These are phyloP conservation scores for Phoma sp. DNA, from an alignment of 2,329 filamentous ascomycete genomes.

Conservation along the genomic window DNA sequence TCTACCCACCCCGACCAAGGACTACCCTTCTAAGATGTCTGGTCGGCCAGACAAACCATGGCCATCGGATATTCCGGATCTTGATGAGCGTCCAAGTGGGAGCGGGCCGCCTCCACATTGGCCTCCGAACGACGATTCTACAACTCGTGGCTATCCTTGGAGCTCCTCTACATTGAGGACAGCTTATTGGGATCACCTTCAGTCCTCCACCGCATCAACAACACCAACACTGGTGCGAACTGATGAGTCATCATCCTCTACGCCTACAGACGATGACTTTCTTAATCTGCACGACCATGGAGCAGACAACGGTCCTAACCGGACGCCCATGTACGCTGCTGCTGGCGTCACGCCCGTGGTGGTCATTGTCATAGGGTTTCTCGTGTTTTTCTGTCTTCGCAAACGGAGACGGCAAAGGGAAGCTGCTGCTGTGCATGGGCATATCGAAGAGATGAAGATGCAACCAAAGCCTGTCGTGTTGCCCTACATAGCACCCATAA, in stretches of 20 bases:
- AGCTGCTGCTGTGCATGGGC: slow-evolving; percentile 10
- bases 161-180: not conserved
- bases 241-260: not conserved
- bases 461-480: slow-evolving; percentile 16
- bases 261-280: not conserved
- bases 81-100: not conserved
- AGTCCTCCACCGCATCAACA: not conserved
- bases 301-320: slow-evolving; percentile 15
- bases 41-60: not conserved
- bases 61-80: not conserved
- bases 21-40: not conserved
- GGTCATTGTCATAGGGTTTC: slow-evolving; percentile 32
- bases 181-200: not conserved
- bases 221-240: slow-evolving; percentile 3
- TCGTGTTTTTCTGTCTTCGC: slow-evolving; percentile 38
- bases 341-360: slow-evolving; percentile 36
- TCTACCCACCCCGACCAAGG: not conserved
- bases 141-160: not conserved
- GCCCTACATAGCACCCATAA: slow-evolving; percentile 34
- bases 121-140: not conserved
- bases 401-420: slow-evolving; percentile 39
- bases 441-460: slow-evolving; percentile 39
- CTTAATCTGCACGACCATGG: not conserved
- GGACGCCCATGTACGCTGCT: slow-evolving; percentile 30
- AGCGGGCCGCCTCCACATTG: not conserved